Evolutionary conservation across 495 filamentous ascomycete genomes (phyloP), one percentile per base, ranked within the genome.

Genomic region (Aspergillus kassunensis): DNA sequence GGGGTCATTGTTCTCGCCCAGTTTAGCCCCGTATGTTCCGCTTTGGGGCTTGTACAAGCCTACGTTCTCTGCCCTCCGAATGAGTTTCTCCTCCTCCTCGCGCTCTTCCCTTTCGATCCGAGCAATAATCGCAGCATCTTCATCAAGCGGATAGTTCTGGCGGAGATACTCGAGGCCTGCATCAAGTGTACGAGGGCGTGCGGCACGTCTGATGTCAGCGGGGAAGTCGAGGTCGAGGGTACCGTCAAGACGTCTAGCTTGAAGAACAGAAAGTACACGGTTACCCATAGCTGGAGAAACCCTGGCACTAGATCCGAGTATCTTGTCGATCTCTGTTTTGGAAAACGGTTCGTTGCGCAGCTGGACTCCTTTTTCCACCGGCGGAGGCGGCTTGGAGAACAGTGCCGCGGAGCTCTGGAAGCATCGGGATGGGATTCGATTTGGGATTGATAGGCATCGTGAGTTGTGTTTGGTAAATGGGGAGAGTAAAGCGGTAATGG

Each of bases 211-310:
- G 15, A 72, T 66, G 18, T 79, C 71, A 18, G 44, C 31, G 9
- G 74, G 72, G 9, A 77, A 63, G 30, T 72, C 64, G 10, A 72
- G 58, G 51, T 90, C 84, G 8, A 92, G 74, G 0, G 88, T 90
- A 16, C 91, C 91, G 10, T 82, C 79, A 11, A 89, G 72, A 18
- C 91, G 82, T 39, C 88, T 81, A 21, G 80, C 81, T 60, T 96
- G 89, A 2, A 95, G 69, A 27, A 89, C 78, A 23, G 71, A 69
- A 5, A 96, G 67, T 13, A 91, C 68, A 20, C 73, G 72, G 59
- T 91, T 91, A 41, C 81, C 91, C 18, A 71, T 58, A 3, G 62
- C 54, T 1, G 69, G 66, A 19, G 73, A 61, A 19, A 87, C 59
- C 10, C 70, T 66, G n/a, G 49, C 34, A 0, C 68, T 60, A 29